These are phyloP conservation scores for Blastocystis sp. DNA, from an alignment of 352 stramenopile genomes.

Conservation along the genomic window DNA sequence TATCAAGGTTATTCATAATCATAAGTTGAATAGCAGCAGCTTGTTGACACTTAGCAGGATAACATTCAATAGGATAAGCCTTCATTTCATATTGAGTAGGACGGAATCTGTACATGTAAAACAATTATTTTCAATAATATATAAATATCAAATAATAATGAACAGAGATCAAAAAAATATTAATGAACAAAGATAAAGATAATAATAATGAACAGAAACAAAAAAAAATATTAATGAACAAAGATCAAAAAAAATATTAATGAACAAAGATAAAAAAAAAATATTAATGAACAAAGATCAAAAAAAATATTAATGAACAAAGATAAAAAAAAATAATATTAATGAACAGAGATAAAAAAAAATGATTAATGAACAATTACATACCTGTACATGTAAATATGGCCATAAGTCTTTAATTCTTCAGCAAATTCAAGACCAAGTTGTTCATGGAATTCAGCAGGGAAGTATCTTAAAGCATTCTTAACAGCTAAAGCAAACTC, in stretches of 20 bases:
- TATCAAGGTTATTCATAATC: constrained; percentile 69
- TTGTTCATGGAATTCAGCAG: constrained; percentile 49
- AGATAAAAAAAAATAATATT: too few species aligned
- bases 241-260: too few species aligned
- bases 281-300: too few species aligned
- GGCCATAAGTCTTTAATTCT: constrained; percentile 60
- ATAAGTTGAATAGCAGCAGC: constrained; percentile 62
- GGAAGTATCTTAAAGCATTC: constrained; percentile 66
- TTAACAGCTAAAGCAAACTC: constrained; percentile 48
- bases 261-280: too few species aligned
- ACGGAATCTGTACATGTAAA: constrained; percentile 45
- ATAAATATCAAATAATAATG: too few species aligned
- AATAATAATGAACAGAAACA: too few species aligned
- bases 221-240: too few species aligned
- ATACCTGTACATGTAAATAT: constrained; percentile 65
- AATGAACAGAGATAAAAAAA: too few species aligned
- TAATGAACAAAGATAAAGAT: too few species aligned
- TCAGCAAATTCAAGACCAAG: constrained; percentile 60
- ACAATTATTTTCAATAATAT: too few species aligned
- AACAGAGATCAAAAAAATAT: background rate
- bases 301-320: too few species aligned
- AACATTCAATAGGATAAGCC: constrained; percentile 57
- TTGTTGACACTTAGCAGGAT: constrained; percentile 54
- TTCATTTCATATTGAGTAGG: constrained; percentile 64
- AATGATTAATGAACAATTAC: too few species aligned